Percentiles rank a stretch among this genome's conserved stretches.
Evolutionary conservation across 1,284 basidiomycete genomes (phyloP).

Genomic region (Melampsora abietis-canadensis): DNA sequence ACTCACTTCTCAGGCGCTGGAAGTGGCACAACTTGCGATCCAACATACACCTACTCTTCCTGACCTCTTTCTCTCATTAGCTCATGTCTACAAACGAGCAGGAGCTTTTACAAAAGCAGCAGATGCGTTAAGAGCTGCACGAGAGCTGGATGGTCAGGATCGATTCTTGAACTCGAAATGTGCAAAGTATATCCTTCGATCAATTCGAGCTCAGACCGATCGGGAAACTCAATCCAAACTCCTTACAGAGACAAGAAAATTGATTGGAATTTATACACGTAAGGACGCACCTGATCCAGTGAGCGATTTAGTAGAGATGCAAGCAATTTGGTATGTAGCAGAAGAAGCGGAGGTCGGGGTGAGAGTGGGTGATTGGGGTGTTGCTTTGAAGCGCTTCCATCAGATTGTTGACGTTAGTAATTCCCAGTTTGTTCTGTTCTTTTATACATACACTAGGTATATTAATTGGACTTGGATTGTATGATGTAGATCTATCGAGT

Average conservation of each 20-base stretch:
- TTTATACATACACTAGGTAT: neutral
- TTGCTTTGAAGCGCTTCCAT: constrained; percentile 83
- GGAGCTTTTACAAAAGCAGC: constrained; percentile 78
- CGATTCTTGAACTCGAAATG: constrained; percentile 91
- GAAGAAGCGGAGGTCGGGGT: constrained; percentile 76
- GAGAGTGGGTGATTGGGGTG: constrained; percentile 65
- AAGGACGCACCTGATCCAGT: constrained; percentile 77
- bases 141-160: constrained; percentile 87
- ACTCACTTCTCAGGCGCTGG: constrained; percentile 61
- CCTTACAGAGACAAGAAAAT: constrained; percentile 41
- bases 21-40: constrained; percentile 66
- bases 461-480: neutral
- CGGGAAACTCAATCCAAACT: neutral
- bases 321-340: constrained; percentile 79
- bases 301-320: constrained; percentile 90
- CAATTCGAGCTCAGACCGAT: constrained; percentile 57
- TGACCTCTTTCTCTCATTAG: constrained; percentile 80
- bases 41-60: constrained; percentile 89
- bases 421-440: neutral
- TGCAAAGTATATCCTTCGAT: constrained; percentile 84
- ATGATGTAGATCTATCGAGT: constrained; percentile 15
- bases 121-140: constrained; percentile 72
- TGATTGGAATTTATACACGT: constrained; percentile 55
- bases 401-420: constrained; percentile 67
- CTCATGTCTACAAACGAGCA: constrained; percentile 77